phyloP scores from a whole-genome alignment of 176 grass and related monocot genomes.

The Leersia perrieri region DNA sequence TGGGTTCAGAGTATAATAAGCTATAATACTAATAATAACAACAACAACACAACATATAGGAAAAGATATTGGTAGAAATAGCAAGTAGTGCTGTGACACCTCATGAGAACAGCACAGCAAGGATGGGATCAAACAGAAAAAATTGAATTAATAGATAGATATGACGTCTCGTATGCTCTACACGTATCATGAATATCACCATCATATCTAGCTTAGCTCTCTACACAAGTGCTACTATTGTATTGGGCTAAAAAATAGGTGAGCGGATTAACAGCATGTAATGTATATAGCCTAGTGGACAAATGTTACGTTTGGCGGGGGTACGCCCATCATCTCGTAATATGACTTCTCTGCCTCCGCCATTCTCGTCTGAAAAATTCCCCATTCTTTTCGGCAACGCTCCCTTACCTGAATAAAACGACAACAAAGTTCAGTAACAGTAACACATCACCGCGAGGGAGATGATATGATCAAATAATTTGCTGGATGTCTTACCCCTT shows the following conservation, averaged over 20 bases:
- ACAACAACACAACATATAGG: background rate
- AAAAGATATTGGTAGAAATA: background rate
- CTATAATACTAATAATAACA: background rate
- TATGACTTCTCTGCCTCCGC: conserved; percentile 79
- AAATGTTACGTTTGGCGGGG: conserved; percentile 55
- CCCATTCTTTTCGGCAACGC: conserved; percentile 80
- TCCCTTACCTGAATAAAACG: conserved; percentile 55
- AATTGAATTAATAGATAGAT: conserved; percentile 23
- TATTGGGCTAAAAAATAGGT: background rate
- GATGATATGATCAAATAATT: background rate
- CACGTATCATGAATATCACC: conserved; percentile 33
- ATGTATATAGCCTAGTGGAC: conserved; percentile 31
- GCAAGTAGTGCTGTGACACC: background rate
- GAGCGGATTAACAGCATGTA: conserved; percentile 15
- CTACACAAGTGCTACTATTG: conserved; percentile 25
- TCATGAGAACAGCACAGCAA: background rate
- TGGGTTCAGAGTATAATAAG: background rate
- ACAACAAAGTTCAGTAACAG: background rate
- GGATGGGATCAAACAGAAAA: background rate
- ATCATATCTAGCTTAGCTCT: conserved; percentile 33
- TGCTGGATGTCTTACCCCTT: conserved; percentile 60
- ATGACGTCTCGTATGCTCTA: conserved; percentile 34
- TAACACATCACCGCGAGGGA: background rate
- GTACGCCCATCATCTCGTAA: conserved; percentile 50
- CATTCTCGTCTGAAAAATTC: conserved; percentile 64